Evolutionary conservation across 176 grass and related monocot genomes (phyloP), one percentile per base, ranked within the genome.

Genomic region (Ensete ventricosum): DNA sequence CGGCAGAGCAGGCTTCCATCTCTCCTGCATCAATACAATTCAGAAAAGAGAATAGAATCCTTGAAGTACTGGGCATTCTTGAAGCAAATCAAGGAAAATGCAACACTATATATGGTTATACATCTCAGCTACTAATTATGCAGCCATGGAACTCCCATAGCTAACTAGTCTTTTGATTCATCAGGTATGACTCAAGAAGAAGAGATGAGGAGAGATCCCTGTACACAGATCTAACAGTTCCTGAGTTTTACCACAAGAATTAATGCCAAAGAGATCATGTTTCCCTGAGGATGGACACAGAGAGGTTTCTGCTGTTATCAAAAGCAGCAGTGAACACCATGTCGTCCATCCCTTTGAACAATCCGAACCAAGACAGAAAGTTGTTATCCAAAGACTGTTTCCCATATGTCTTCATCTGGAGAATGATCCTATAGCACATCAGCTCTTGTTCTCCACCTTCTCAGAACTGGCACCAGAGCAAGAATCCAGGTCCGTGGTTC

Each of bases 1-100:
- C 90, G 55, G 95, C 85, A 81, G 86, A 84, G 78, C 95, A 94
- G 73, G 84, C 77, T 59, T 87, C 73, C 78, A 91, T 80, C 68
- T 89, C 88, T 60, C 86, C 95, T 91, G 87, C 2, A 65, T 52
- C 72, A 74, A 43, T 9, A 74, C 2, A 9, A 74, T 53, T 57
- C 22, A 74, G 72, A 70, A 43, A 43, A 43, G 34, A 43, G 34
- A 43, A 43, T 43, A 43, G 5, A 43, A 43, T 43, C 34, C 5
- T 43, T 43, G 34, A 43, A 43, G 34, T 43, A 43, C 34, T 43
- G 34, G 34, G 34, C 6, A 6, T 43, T 43, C 34, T 43, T 6
- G 9, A 10, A 65, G 26, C 22, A 26, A 22, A 60, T 9, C 16
- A n/a, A 60, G 57, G 8, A 60, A n/a, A 43, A 43, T 43, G 34